phyloP scores from a whole-genome alignment of 2,329 filamentous ascomycete species.

The Pleomassaria siparia region DNA sequence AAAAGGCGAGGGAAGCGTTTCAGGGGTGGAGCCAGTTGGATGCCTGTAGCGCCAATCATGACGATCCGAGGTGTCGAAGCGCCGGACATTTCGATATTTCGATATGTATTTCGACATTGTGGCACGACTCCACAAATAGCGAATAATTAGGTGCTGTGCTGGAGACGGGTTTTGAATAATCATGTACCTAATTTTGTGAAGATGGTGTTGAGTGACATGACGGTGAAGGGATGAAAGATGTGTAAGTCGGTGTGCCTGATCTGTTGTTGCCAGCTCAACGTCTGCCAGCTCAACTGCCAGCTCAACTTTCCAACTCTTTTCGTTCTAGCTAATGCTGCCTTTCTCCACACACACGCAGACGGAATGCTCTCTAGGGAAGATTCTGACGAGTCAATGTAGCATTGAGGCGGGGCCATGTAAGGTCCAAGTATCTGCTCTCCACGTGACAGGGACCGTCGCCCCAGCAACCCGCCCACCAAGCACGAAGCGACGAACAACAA shows the following conservation, averaged over 20 bases:
- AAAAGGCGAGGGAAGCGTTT: constrained; percentile 25
- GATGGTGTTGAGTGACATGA: not conserved
- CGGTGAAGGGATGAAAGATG: not conserved
- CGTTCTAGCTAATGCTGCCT: too few species aligned
- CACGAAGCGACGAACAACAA: constrained; percentile 19
- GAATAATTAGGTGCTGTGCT: too few species aligned
- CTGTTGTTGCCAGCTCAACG: too few species aligned
- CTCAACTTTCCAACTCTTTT: too few species aligned
- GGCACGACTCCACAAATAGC: constrained; percentile 8
- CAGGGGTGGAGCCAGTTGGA: constrained; percentile 29
- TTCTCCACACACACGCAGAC: too few species aligned
- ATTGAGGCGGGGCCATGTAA: not conserved
- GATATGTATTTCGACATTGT: constrained; percentile 1
- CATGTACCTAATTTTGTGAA: not conserved
- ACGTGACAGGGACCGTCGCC: too few species aligned
- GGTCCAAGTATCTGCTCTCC: too few species aligned
- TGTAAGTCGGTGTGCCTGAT: not conserved
- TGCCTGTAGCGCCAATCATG: constrained; percentile 9
- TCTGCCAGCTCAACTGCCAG: too few species aligned
- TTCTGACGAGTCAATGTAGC: not conserved
- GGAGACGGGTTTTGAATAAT: not conserved
- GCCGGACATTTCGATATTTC: too few species aligned
- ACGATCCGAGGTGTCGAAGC: constrained; percentile 21
- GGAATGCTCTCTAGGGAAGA: too few species aligned
- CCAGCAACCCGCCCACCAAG: constrained; percentile 15